phyloP scores from a whole-genome alignment of 768 basidiomycete species.

The Trametopsis cervina region DNA sequence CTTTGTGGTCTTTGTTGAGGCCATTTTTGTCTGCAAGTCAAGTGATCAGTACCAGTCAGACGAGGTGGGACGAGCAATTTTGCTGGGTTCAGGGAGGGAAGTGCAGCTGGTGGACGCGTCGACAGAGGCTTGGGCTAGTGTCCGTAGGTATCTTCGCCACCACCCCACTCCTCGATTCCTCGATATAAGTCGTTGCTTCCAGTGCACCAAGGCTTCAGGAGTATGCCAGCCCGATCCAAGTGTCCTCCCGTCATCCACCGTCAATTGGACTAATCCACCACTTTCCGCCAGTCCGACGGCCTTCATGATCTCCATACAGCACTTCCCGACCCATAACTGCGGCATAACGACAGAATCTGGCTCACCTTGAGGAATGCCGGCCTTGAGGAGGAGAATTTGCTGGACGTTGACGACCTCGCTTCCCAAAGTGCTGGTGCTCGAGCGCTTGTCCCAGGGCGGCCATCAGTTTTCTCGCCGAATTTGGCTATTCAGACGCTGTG shows the following conservation, averaged over 20 bases:
- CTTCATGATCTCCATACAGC: slow-evolving; percentile 3
- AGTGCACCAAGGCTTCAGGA: neutral
- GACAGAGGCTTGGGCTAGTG: neutral
- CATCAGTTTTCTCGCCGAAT: no score
- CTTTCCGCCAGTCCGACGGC: neutral
- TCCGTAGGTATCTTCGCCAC: neutral
- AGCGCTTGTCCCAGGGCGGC: no score
- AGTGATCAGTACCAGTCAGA: neutral
- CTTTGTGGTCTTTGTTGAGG: slow-evolving; percentile 63
- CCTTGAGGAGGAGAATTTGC: slow-evolving; percentile 13
- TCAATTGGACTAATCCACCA: slow-evolving; percentile 18
- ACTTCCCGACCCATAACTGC: neutral
- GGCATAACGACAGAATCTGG: neutral
- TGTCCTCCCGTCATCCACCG: slow-evolving; percentile 12
- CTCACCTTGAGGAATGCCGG: slow-evolving; percentile 27
- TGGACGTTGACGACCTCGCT: slow-evolving; percentile 9
- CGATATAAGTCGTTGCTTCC: neutral
- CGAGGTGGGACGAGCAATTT: neutral
- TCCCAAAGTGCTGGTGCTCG: no score
- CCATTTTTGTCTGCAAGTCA: slow-evolving; percentile 36
- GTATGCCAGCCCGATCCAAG: slow-evolving; percentile 14
- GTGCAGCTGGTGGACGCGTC: no score
- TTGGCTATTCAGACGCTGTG: no score
- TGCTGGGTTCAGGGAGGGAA: neutral
- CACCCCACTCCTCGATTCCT: neutral